Evolutionary conservation across 345 rosid species (phyloP).

Genomic region (Mallotus nudiflorus): DNA sequence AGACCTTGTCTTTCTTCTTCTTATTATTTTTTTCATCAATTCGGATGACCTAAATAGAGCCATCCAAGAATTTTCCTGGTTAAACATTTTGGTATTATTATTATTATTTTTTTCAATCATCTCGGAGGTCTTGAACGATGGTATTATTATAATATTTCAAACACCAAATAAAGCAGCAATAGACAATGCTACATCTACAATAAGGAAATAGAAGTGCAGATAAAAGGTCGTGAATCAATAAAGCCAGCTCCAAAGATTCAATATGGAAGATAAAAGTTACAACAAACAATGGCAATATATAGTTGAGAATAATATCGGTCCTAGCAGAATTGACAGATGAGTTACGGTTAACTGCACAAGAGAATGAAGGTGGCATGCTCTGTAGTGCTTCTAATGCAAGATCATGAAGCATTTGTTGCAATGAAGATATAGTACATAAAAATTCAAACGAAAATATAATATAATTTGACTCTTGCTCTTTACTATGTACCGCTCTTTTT

Average conservation of each 20-base stretch:
- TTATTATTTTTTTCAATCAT: no score
- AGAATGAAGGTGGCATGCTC: neutral
- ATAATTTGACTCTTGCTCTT: neutral
- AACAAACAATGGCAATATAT: neutral
- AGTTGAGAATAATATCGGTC: no score
- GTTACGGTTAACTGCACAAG: neutral
- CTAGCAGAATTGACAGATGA: neutral
- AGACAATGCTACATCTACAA: neutral
- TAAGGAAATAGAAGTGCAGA: neutral
- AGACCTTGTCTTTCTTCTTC: no score
- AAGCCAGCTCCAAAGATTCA: neutral
- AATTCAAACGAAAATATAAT: slow-evolving; percentile 2
- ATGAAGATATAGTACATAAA: slow-evolving; percentile 4
- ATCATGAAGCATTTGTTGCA: neutral
- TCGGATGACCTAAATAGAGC: no score
- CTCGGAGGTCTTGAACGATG: no score
- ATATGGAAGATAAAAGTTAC: neutral
- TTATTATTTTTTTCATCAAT: no score
- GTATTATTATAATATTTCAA: no score
- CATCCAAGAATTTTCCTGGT: no score
- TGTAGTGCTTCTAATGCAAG: neutral
- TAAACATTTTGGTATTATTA: no score
- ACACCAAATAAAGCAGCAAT: neutral
- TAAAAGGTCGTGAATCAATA: neutral
- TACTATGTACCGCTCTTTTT: slow-evolving; percentile 36